These are phyloP conservation scores for Myxozyma sirexii DNA, from an alignment of 805 yeast genomes.

Conservation along the genomic window DNA sequence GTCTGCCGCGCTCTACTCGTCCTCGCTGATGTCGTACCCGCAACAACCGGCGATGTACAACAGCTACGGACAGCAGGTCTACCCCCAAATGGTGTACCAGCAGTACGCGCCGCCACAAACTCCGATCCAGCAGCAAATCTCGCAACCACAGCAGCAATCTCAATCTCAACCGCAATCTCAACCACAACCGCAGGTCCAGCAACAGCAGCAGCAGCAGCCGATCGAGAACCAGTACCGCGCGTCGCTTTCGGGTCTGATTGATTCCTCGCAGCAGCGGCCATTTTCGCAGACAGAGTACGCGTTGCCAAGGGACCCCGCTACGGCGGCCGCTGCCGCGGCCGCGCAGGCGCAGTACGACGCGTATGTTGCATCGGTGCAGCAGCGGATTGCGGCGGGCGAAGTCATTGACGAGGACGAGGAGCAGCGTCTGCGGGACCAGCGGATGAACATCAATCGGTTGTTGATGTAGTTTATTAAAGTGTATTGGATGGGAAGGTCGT, in stretches of 20 bases:
- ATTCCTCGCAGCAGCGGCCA: not conserved
- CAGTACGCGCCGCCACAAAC: not conserved
- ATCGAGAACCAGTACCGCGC: constrained; percentile 18
- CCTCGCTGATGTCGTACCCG: not conserved
- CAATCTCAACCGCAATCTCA: not conserved
- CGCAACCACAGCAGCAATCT: constrained; percentile 1
- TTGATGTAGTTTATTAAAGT: constrained; percentile 6
- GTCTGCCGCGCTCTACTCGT: not conserved
- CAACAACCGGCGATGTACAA: not conserved
- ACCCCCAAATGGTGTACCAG: not conserved
- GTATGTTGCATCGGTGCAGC: constrained; percentile 12
- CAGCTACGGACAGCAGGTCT: not conserved
- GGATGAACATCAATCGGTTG: constrained; percentile 31
- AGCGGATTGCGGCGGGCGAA: constrained; percentile 13
- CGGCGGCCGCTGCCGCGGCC: constrained; percentile 13
- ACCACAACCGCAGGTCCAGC: constrained; percentile 12
- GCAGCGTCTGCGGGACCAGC: constrained; percentile 26
- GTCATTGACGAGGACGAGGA: constrained; percentile 25
- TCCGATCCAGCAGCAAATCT: not conserved
- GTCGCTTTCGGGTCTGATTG: constrained; percentile 14
- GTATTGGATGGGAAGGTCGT: no score
- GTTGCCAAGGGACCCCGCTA: not conserved
- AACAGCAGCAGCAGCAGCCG: constrained; percentile 3
- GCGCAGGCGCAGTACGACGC: constrained; percentile 20
- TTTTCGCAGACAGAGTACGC: not conserved